Evolutionary conservation across 164 flowering plant species (phyloP).

Genomic region (Tetrastigma voinierianum): DNA sequence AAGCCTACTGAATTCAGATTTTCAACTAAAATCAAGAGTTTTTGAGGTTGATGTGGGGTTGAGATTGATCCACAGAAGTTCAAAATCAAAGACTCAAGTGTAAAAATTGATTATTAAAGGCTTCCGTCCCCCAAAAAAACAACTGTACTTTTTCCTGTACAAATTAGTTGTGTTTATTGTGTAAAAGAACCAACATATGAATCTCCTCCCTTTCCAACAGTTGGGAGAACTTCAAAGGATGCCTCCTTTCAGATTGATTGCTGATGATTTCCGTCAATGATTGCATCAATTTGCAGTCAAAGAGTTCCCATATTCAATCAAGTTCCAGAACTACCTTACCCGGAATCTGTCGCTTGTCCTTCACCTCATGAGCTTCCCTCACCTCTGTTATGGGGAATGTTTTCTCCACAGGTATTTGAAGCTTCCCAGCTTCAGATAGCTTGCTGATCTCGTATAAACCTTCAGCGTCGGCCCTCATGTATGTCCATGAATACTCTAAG

Average conservation of each 20-base stretch:
- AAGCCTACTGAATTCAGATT: too few relatives aligned
- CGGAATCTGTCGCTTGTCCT: conserved; percentile 57
- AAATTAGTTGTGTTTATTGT: too few relatives aligned
- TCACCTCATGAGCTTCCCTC: conserved; percentile 84
- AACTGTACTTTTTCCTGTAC: too few relatives aligned
- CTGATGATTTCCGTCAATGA: neutral
- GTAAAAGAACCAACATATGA: too few relatives aligned
- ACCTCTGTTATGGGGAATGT: conserved; percentile 78
- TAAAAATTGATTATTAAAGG: too few relatives aligned
- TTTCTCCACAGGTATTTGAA: conserved; percentile 81
- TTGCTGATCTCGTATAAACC: conserved; percentile 73
- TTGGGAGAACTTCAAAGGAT: neutral
- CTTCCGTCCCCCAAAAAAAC: too few relatives aligned
- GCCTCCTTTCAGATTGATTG: neutral
- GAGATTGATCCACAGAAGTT: too few relatives aligned
- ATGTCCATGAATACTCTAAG: conserved; percentile 89
- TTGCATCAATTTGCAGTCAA: neutral
- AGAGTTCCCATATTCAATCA: conserved; percentile 35
- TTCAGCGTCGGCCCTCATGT: conserved; percentile 91
- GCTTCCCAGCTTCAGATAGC: conserved; percentile 68
- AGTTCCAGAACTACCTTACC: conserved; percentile 95
- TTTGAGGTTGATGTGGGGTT: too few relatives aligned
- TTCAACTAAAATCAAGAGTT: too few relatives aligned
- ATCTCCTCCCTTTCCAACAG: too few relatives aligned
- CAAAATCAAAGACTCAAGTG: too few relatives aligned